Conservation (phyloP, 352 stramenopile species). For the Saprolegnia diclina region DNA sequence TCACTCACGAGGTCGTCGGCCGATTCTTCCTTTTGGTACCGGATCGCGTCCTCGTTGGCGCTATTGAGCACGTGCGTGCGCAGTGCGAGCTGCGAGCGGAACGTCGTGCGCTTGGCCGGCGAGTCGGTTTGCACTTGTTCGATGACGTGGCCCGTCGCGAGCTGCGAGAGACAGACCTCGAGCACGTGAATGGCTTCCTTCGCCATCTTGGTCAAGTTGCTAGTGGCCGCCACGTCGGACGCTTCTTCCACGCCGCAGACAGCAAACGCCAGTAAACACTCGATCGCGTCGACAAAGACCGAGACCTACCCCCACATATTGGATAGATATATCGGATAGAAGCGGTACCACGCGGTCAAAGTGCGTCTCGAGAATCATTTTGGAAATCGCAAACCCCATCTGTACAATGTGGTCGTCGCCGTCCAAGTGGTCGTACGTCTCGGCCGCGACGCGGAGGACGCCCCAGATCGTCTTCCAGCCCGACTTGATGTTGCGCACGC, state of each 20-base stretch:
- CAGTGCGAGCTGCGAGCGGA: constrained; percentile 29
- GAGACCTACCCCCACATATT: constrained; percentile 24
- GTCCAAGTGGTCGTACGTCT: constrained; percentile 64
- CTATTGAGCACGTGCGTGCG: constrained; percentile 11
- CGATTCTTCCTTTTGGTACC: constrained; percentile 25
- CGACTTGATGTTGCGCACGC: constrained; percentile 83
- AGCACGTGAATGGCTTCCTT: constrained; percentile 63
- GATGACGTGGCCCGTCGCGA: constrained; percentile 71
- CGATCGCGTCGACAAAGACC: constrained; percentile 74
- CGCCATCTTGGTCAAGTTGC: constrained; percentile 55
- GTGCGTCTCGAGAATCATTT: constrained; percentile 75
- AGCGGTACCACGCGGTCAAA: constrained; percentile 69
- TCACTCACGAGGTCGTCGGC: constrained; percentile 25
- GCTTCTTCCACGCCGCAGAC: constrained; percentile 68
- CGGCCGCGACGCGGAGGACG: constrained; percentile 84
- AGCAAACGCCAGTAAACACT: constrained; percentile 73
- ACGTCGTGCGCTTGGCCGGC: constrained; percentile 30
- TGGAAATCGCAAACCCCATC: constrained; percentile 82
- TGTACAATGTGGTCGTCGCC: constrained; percentile 68
- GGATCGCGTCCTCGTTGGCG: constrained; percentile 4
- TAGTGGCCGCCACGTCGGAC: constrained; percentile 30
- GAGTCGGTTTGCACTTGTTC: constrained; percentile 75
- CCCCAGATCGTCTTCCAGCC: constrained; percentile 93
- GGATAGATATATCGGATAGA: too few relatives aligned
- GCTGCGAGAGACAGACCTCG: constrained; percentile 66